Evolutionary conservation across 169 alveolate species (phyloP).

Genomic region (Plasmodium sp.): DNA sequence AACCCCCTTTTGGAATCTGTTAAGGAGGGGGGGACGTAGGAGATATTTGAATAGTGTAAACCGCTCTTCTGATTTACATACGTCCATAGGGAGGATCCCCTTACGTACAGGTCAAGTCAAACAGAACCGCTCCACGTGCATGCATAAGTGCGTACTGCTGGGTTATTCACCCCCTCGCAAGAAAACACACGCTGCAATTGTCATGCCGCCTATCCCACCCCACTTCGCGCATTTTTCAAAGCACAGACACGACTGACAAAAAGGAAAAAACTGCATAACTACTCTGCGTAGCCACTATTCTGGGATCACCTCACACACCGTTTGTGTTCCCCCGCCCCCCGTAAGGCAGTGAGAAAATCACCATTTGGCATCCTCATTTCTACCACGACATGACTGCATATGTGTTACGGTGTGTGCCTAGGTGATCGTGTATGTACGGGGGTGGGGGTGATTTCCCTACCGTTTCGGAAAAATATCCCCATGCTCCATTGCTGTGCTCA

Average conservation of each 20-base stretch:
- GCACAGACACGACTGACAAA: not conserved
- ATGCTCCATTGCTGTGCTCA: not conserved
- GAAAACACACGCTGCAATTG: not conserved
- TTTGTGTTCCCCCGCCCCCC: not conserved
- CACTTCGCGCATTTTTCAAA: not conserved
- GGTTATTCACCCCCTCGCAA: not conserved
- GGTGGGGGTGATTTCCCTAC: not conserved
- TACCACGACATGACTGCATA: not conserved
- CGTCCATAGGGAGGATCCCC: not conserved
- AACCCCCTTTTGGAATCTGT: constrained; percentile 30
- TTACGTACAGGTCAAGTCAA: not conserved
- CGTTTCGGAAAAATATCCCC: not conserved
- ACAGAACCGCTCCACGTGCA: not conserved
- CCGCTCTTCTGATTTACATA: not conserved
- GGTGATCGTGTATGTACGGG: not conserved
- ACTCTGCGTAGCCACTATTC: not conserved
- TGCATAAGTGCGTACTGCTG: not conserved
- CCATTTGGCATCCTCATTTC: not conserved
- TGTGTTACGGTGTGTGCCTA: not conserved
- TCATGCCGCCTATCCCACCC: not conserved
- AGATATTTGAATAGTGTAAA: not conserved
- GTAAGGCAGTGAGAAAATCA: not conserved
- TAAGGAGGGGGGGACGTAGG: not conserved
- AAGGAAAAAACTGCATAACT: not conserved
- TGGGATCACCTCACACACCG: not conserved